phyloP scores from a whole-genome alignment of 2,329 filamentous ascomycete species.

The Conoideocrella luteorostrata region DNA sequence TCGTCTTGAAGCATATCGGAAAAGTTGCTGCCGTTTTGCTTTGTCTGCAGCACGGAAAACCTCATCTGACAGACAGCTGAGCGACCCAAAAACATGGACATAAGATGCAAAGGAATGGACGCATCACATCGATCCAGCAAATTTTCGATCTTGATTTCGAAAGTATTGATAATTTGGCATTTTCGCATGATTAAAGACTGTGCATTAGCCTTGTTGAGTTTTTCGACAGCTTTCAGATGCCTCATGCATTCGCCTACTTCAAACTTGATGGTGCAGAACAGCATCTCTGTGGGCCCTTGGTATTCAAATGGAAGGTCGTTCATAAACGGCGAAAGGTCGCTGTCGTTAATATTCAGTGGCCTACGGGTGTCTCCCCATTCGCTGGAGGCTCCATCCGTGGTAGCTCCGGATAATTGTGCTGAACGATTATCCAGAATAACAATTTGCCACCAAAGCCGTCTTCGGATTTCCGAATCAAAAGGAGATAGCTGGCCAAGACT shows the following conservation, averaged over 20 bases:
- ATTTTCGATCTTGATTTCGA: neutral
- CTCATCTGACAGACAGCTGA: neutral
- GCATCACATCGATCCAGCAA: neutral
- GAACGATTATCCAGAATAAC: neutral
- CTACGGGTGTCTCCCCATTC: neutral
- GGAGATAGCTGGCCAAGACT: neutral
- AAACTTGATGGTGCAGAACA: slow-evolving; percentile 2
- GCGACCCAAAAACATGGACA: neutral
- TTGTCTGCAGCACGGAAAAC: neutral
- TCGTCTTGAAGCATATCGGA: neutral
- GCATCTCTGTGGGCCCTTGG: neutral
- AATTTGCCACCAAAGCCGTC: neutral
- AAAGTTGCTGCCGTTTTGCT: neutral
- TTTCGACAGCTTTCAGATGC: neutral
- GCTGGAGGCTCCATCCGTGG: neutral
- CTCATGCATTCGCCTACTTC: slow-evolving; percentile 3
- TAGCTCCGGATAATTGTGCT: neutral
- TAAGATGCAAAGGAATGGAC: neutral
- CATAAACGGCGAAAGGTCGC: slow-evolving; percentile 1
- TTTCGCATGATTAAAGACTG: neutral
- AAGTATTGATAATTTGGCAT: neutral
- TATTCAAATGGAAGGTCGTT: neutral
- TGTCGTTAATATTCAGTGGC: neutral
- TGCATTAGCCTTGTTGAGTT: neutral
- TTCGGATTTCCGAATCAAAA: neutral